Conservation (phyloP, 495 filamentous ascomycete genomes). For the Terfezia boudieri region DNA sequence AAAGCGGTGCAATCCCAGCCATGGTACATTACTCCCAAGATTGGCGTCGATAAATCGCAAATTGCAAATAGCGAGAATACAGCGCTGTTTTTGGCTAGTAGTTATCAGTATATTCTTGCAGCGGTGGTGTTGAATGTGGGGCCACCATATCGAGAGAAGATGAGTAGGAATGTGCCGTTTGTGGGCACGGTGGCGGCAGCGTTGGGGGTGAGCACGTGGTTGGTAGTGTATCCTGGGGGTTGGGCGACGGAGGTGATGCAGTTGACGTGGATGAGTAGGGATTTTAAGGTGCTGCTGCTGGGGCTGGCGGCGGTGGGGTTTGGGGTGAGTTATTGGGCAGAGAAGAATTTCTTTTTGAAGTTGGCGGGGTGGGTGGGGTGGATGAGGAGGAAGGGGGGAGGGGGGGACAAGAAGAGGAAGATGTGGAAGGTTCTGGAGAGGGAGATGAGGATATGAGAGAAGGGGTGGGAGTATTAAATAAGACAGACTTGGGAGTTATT, state of each 20-base stretch:
- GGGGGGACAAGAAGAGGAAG: conserved; percentile 52
- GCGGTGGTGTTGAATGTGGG: conserved; percentile 79
- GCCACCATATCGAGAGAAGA: conserved; percentile 62
- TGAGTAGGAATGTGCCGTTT: conserved; percentile 66
- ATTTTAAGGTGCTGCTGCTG: conserved; percentile 51
- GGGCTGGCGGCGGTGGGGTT: conserved; percentile 45
- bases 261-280: conserved; percentile 46
- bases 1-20: conserved; percentile 46
- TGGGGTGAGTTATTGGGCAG: conserved; percentile 40
- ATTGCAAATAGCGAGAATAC: conserved; percentile 84
- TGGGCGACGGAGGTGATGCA: conserved; percentile 62
- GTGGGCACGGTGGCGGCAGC: conserved; percentile 50
- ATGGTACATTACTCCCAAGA: conserved; percentile 66
- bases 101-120: conserved; percentile 81
- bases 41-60: conserved; percentile 56
- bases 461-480: too few species aligned
- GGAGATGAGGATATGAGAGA: conserved; percentile 34
- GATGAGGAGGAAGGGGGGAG: conserved; percentile 30
- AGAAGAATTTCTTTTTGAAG: conserved; percentile 43
- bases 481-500: too few species aligned
- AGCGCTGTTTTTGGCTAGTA: conserved; percentile 65
- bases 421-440: conserved; percentile 65
- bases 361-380: conserved; percentile 47
- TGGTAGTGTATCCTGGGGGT: conserved; percentile 48
- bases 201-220: conserved; percentile 42